Base-by-base conservation (phyloP, 257 asterid species). In the Solanum appendiculatum region DNA sequence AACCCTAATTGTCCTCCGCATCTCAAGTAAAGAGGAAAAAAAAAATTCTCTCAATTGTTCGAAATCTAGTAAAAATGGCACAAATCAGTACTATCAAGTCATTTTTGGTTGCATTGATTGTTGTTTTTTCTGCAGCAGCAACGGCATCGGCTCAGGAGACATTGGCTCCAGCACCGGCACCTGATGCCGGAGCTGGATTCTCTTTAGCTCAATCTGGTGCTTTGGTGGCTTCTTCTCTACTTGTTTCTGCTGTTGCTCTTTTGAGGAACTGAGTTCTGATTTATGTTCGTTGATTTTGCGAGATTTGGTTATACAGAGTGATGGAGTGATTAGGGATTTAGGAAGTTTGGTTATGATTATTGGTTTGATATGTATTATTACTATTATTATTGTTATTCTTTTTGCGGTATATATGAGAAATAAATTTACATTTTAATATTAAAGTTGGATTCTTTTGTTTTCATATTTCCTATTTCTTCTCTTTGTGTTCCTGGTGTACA, bases 131-230 rank as follows among this genome's bases (percentile, higher is more conserved):
- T 11, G 3, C 86, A 3, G 89, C 73, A 2, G 31, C 87, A 2
- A 86, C 21, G n/a, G n/a, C n/a, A 5, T 80, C 91, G 0, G 91
- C 90, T 7, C 91, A 90, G 89, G 88, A 83, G 15, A 7, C 33
- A 18, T 14, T 51, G 23, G 64, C 84, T 46, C 84, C 84, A 2
- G 87, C 91, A 3, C 91, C 92, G 33, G 23, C 91, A 23, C 92
- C 92, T 58, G 88, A 80, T 8, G 87, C 87, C 37, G 92, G 92
- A 80, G 91, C 87, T 1, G 92, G 90, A 6, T 88, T 87, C 66
- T 81, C 88, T 10, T 6, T 87, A 60, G 86, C 92, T 25, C 73
- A 81, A 46, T 90, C 91, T 70, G 88, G 86, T 12, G 91, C 85
- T 6, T 18, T 88, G 86, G 70, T 85, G 16, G 91, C 80, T 16